Conservation (phyloP, 108 stramenopile species). For the Skeletonema marinoi region DNA sequence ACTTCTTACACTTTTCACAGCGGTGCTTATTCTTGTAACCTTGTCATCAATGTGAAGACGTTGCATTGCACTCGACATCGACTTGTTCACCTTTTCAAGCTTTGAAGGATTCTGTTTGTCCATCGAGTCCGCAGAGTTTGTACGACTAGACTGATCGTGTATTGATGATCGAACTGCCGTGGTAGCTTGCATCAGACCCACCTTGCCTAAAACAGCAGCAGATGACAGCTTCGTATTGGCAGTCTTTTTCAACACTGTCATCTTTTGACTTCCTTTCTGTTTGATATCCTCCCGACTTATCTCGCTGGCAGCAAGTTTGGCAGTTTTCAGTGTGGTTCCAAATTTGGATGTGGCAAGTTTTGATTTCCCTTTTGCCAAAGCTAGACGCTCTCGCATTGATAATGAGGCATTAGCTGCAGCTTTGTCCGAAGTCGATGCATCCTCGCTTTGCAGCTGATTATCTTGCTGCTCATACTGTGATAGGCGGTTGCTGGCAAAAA, state of each 20-base stretch:
- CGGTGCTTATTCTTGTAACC: slow-evolving; percentile 28
- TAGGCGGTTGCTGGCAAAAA: background rate
- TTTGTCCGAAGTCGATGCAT: background rate
- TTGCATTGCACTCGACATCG: slow-evolving; percentile 19
- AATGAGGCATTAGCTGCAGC: background rate
- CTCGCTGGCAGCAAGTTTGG: slow-evolving; percentile 32
- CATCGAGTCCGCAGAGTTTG: background rate
- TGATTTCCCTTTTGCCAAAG: slow-evolving; percentile 30
- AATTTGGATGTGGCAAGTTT: slow-evolving; percentile 27
- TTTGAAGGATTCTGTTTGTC: background rate
- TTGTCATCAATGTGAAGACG: slow-evolving; percentile 44
- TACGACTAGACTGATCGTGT: slow-evolving; percentile 17
- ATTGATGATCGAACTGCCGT: slow-evolving; percentile 23
- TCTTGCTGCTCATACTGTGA: background rate
- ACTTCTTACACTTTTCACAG: slow-evolving; percentile 24
- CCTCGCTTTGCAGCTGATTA: background rate
- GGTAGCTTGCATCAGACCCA: background rate
- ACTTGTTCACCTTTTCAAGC: slow-evolving; percentile 26
- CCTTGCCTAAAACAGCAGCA: background rate
- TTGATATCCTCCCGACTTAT: slow-evolving; percentile 27
- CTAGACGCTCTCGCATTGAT: slow-evolving; percentile 20
- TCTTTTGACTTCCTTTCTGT: slow-evolving; percentile 24
- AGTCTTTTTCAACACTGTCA: slow-evolving; percentile 15
- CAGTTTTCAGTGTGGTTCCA: slow-evolving; percentile 32
- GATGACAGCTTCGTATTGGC: slow-evolving; percentile 4